Evolutionary conservation across 2,329 filamentous ascomycete species (phyloP).

Genomic region (Furcasterigmium furcatum): DNA sequence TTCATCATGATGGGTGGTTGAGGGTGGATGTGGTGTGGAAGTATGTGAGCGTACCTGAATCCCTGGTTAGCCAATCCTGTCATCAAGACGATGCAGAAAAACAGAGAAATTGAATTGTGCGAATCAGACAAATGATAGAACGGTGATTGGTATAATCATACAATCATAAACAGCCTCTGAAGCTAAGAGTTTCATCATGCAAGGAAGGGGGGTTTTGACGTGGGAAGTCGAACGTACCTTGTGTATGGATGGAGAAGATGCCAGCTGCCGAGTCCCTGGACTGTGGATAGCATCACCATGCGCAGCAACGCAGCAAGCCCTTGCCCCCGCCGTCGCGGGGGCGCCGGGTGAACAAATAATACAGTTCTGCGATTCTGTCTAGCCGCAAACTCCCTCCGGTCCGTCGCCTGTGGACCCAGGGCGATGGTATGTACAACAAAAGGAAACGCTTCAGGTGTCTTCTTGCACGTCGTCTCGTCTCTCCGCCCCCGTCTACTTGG

Average conservation of each 20-base stretch:
- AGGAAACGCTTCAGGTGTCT: slow-evolving; percentile 5
- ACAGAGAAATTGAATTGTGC: not conserved
- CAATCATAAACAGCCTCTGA: slow-evolving; percentile 48
- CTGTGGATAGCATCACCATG: slow-evolving; percentile 1
- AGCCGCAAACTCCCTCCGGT: slow-evolving; percentile 12
- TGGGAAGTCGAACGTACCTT: slow-evolving; percentile 17
- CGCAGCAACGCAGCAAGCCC: not conserved
- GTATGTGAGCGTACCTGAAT: not conserved
- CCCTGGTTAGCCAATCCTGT: slow-evolving; percentile 6
- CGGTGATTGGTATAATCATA: slow-evolving; percentile 34
- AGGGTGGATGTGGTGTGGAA: not conserved
- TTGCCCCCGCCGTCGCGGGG: not conserved
- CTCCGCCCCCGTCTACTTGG: slow-evolving; percentile 28
- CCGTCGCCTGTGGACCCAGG: slow-evolving; percentile 7
- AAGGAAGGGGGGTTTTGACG: slow-evolving; percentile 7
- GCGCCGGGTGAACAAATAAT: slow-evolving; percentile 9
- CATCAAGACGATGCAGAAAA: slow-evolving; percentile 7
- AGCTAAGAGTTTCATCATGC: slow-evolving; percentile 33
- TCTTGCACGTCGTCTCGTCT: not conserved
- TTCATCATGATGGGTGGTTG: slow-evolving; percentile 2
- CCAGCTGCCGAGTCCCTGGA: not conserved
- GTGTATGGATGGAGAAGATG: not conserved
- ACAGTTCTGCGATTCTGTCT: slow-evolving; percentile 31
- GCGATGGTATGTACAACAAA: slow-evolving; percentile 15
- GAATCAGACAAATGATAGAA: slow-evolving; percentile 18